phyloP scores from a whole-genome alignment of 148 eudicot species.

The Nepenthes mirabilis region DNA sequence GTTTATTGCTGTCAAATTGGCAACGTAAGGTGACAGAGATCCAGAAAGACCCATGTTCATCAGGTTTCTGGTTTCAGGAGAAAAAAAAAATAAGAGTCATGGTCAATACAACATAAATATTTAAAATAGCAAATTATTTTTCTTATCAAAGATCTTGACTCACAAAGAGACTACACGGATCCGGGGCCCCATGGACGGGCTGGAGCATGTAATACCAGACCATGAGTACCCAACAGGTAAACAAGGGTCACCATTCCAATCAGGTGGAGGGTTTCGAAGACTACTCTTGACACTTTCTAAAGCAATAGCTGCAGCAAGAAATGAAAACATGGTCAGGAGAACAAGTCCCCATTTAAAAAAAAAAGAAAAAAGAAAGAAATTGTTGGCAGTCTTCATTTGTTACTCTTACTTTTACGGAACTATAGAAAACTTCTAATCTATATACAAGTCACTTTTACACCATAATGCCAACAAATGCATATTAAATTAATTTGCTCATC shows the following conservation, averaged over 20 bases:
- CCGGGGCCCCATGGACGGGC: constrained; percentile 28
- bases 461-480: no score
- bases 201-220: constrained; percentile 74
- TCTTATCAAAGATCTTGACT: constrained; percentile 18
- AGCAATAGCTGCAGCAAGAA: constrained; percentile 43
- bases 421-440: no score
- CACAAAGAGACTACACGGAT: constrained; percentile 66
- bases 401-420: no score
- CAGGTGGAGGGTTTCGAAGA: constrained; percentile 54
- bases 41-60: constrained; percentile 65
- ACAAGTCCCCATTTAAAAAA: no score
- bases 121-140: neutral
- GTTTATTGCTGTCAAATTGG: constrained; percentile 63
- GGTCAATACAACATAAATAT: neutral
- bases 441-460: no score
- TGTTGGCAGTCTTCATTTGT: no score
- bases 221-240: constrained; percentile 69
- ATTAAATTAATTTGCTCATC: no score
- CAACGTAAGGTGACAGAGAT: constrained; percentile 52
- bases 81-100: constrained; percentile 3
- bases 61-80: constrained; percentile 48
- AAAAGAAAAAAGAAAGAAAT: no score
- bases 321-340: neutral
- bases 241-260: constrained; percentile 99
- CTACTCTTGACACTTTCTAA: constrained; percentile 40